A percentile compares a stretch with the other conserved stretches of the same genome.
Conservation (phyloP, 306 rosid species). For the peach (Prunus persica) region Prunus_persica_NCBIv2 NC_034016.1:14238001-14238500, state of each 20-base stretch:
- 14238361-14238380: slow-evolving; percentile 23
- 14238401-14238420: neutral
- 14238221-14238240: slow-evolving; percentile 10
- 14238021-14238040: slow-evolving; percentile 31
- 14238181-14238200: slow-evolving; percentile 34
- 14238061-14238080: slow-evolving; percentile 60
- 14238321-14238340: slow-evolving; percentile 39
- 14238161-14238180: slow-evolving; percentile 22
- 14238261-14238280: slow-evolving; percentile 40
- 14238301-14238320: slow-evolving; percentile 29
- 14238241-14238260: slow-evolving; percentile 47
- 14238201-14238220: slow-evolving; percentile 29
- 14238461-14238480: too few relatives aligned
- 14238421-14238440: neutral
- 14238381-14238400: slow-evolving; percentile 14
- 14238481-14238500: too few relatives aligned
- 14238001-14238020: neutral
- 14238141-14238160: slow-evolving; percentile 15
- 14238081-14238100: slow-evolving; percentile 16
- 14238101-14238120: slow-evolving; percentile 31
- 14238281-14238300: slow-evolving; percentile 44
- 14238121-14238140: slow-evolving; percentile 38
- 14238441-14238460: too few relatives aligned
- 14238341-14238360: slow-evolving; percentile 40
- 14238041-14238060: slow-evolving; percentile 51